Evolutionary conservation across 2,329 filamentous ascomycete genomes (phyloP), one percentile per base, ranked within the genome.

Genomic region (Colletotrichum aenigma): DNA sequence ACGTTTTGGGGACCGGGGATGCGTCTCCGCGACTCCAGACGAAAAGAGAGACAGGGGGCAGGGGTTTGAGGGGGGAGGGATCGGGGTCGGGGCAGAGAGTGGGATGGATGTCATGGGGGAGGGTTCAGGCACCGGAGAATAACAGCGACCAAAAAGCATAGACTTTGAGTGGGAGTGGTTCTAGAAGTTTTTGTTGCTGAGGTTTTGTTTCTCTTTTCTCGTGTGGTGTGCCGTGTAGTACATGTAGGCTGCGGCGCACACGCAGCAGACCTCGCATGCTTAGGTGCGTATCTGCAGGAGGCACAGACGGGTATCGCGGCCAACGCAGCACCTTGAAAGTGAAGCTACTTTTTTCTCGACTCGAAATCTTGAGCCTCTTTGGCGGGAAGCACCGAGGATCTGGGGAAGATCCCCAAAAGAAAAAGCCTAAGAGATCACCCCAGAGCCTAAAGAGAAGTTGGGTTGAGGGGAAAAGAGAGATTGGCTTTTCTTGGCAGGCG

Each of bases 401-500:
- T 61, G 58, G 21, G 4, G 38, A 30, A 34, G 34, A 48, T 48
- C 43, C 43, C n/a, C 43, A 12, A 24, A n/a, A 52, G 10, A 9
- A 36, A 48, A 12, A 52, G 15, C n/a, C 34, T 58, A 28, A 38
- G 8, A 36, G 36, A 58, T 32, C n/a, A 3, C 8, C 10, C 38
- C 43, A 48, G 13, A 48, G 43, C 43, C 43, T 48, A 48, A 48
- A 48, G 43, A 48, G 43, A 48, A 28, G 16, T 30, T 21, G 60
- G 15, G 9, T 24, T 24, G 43, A 52, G 43, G 43, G n/a, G 43
- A 21, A n/a, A 48, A 26, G 52, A 36, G 10, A 71, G 60, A 71
- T 71, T 66, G 43, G 60, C 60, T 71, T 71, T 55, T 18, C 60
- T 71, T 71, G 60, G 69, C 60, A 71, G 38, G 60, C 69, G 69